A percentile compares a stretch with the other conserved stretches of the same genome.
Conservation (phyloP, 1,284 basidiomycete genomes). For the Vanrija humicola region DNA sequence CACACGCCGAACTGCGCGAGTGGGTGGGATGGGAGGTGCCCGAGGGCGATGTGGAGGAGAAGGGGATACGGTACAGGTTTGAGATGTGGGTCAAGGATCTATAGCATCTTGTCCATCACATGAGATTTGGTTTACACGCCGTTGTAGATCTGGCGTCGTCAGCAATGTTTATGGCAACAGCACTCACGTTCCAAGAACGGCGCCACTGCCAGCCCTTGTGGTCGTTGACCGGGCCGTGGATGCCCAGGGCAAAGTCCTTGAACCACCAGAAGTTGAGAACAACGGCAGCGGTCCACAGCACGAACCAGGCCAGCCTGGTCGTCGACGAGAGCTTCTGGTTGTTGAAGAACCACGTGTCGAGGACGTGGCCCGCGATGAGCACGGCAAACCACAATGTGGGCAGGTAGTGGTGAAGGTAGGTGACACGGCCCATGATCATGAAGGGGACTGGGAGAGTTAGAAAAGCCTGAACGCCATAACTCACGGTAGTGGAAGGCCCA, state of each 20-base stretch:
- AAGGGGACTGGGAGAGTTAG: constrained; percentile 65
- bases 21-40: constrained; percentile 80
- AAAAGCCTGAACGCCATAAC: constrained; percentile 32
- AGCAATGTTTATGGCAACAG: neutral
- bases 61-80: constrained; percentile 76
- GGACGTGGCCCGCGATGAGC: constrained; percentile 80
- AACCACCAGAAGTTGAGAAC: constrained; percentile 91
- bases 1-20: constrained; percentile 60
- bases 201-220: constrained; percentile 78
- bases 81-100: constrained; percentile 73
- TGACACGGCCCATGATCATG: constrained; percentile 85
- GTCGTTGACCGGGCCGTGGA: constrained; percentile 74
- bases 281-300: constrained; percentile 59
- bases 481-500: constrained; percentile 87
- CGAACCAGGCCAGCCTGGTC: constrained; percentile 72
- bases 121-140: constrained; percentile 3
- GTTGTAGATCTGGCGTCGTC: constrained; percentile 25
- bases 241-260: constrained; percentile 79
- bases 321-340: constrained; percentile 58
- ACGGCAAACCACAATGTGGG: constrained; percentile 96
- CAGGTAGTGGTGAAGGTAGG: constrained; percentile 56
- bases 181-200: constrained; percentile 43
- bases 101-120: constrained; percentile 10
- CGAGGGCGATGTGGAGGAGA: constrained; percentile 70
- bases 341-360: constrained; percentile 88